These are phyloP conservation scores for Vaccinium vitisidaea DNA, from an alignment of 148 eudicot species.

Conservation along the genomic window DNA sequence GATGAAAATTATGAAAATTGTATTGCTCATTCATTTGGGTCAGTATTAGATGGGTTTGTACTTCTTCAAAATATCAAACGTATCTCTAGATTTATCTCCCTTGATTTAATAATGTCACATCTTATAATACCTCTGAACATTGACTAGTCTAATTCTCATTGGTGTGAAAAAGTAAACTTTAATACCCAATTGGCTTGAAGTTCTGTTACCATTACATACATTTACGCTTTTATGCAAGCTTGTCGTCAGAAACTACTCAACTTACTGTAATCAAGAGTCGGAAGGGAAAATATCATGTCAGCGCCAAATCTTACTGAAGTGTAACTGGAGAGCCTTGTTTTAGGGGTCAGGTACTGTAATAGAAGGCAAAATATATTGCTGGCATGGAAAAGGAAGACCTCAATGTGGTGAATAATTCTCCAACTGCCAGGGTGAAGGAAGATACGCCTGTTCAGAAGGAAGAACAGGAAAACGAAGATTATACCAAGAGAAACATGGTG, in stretches of 20 bases:
- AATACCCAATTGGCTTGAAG: neutral
- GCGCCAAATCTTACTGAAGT: neutral
- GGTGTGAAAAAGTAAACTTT: neutral
- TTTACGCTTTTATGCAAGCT: neutral
- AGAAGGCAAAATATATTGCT: neutral
- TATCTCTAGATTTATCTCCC: neutral
- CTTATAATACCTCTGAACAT: neutral
- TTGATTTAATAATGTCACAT: neutral
- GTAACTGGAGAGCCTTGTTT: constrained; percentile 4
- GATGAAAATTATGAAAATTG: neutral
- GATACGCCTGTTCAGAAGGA: neutral
- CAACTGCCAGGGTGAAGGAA: constrained; percentile 12
- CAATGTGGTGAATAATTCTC: constrained; percentile 6
- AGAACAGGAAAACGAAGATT: constrained; percentile 16
- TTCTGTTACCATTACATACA: neutral
- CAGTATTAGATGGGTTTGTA: neutral
- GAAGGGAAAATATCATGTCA: neutral
- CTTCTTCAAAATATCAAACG: neutral
- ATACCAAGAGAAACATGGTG: constrained; percentile 1
- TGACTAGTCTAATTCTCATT: neutral
- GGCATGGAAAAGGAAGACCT: constrained; percentile 18
- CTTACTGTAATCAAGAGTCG: neutral
- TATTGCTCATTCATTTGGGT: neutral
- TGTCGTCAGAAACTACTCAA: neutral
- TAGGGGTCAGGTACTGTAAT: neutral